phyloP scores from a whole-genome alignment of 441 rosid genomes.

The Flueggea neowawraea region DNA sequence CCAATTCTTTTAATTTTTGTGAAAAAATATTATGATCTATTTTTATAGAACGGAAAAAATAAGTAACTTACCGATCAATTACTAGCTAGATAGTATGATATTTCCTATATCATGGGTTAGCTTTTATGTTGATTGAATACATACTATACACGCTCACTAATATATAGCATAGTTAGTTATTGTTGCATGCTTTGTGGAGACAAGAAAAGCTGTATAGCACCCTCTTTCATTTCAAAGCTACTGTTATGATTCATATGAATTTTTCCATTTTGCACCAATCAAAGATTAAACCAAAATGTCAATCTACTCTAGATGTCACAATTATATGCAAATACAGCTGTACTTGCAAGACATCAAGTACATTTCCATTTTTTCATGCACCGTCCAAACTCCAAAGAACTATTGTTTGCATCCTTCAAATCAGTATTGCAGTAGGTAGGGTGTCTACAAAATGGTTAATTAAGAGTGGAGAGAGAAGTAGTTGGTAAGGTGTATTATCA shows the following conservation, averaged over 20 bases:
- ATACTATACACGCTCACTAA: too few species aligned
- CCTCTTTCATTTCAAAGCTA: not conserved
- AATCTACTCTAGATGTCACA: not conserved
- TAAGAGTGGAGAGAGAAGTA: too few species aligned
- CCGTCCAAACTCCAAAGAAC: not conserved
- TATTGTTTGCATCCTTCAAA: not conserved
- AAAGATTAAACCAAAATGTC: not conserved
- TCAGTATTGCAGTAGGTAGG: not conserved
- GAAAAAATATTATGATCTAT: too few species aligned
- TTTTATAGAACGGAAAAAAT: too few species aligned
- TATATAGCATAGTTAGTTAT: too few species aligned
- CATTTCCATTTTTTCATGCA: not conserved
- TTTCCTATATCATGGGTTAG: too few species aligned
- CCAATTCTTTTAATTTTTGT: too few species aligned
- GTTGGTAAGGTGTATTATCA: conserved; percentile 18
- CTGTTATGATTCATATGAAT: not conserved
- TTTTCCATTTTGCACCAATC: not conserved
- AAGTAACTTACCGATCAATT: too few species aligned
- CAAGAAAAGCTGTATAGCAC: not conserved
- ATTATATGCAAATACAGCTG: not conserved
- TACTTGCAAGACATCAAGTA: not conserved
- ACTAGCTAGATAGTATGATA: too few species aligned
- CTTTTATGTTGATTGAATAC: too few species aligned
- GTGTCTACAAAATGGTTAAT: too few species aligned
- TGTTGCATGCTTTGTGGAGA: too few species aligned